Evolutionary conservation across 2,329 filamentous ascomycete genomes (phyloP), one percentile per base, ranked within the genome.

Genomic region (Coleophoma cylindrospora): DNA sequence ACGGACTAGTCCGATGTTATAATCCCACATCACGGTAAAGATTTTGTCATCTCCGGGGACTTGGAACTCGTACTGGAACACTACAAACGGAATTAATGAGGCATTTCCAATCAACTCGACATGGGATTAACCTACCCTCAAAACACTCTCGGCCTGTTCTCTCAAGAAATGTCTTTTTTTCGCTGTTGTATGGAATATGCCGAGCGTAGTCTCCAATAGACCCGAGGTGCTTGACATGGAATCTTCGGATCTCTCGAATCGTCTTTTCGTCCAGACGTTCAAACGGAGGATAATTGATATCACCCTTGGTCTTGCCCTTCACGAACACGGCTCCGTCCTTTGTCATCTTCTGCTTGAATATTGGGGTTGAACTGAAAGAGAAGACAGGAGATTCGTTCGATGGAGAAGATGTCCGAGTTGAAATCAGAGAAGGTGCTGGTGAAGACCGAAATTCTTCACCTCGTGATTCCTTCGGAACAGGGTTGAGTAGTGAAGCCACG

Each of bases 1-100:
- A 54, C 92, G 85, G 54, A 97, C 91, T 32, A 97, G 83, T 9
- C 94, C 94, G 54, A 92, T 83, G 61, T 95, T 92, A 72, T 96
- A 96, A 68, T 99, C 94, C 94, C 94, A 99, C 81, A 96, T 91
- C 53, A 97, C 84, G 1, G 80, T 81, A 66, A 87, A 91, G 47
- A 80, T 75, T 55, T 75, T 77, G 2, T 84, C 77, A 43, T 87
- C 80, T 11, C 76, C 81, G 0, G 87, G 87, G 3, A 86, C 66
- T 58, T 76, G 80, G 74, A 95, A 96, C 34, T 81, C 83, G 68
- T 96, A 97, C 60, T 91, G 83, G 66, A 91, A 91, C 22, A 90
- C 89, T 94, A 54, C 49, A 55, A 57, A 34, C 37, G n/a, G 36
- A 52, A 36, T 58, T n/a, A 62, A 59, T 52, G 54, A 56, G 40